Base-by-base conservation (phyloP, 2,329 filamentous ascomycete species). In the Verticillium isaacii region DNA sequence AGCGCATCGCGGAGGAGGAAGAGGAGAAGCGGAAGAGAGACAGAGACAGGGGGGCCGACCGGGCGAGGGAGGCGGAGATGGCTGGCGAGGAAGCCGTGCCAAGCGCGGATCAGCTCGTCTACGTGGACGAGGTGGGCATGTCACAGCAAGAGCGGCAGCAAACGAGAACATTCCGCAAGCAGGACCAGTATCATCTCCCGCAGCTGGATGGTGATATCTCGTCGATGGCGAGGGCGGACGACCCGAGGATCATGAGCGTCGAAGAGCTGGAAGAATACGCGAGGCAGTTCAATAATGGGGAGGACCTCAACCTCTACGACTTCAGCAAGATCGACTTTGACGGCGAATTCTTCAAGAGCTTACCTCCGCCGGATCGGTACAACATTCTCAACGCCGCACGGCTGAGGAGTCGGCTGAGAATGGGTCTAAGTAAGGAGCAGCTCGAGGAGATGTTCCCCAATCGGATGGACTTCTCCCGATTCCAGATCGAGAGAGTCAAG, bases 301-400 rank as follows among this genome's bases (percentile, higher is more conserved):
- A 98, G 75, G 94, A 98, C 72, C 90, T 98, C 68, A 89, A 89
- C 66, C 76, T 93, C 5, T 98, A 98, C 75, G 94, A 98, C 76
- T 99, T 99, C 72, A 96, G 91, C 71, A 98, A 98, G 76, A 99
- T 99, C 68, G 95, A 99, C 72, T 99, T 98, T 70, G 91, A 98
- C 67, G 92, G 93, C 67, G 88, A 94, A 14, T 99, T 99, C 76
- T 99, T 99, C 78, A 86, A 90, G 73, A 97, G 92, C 72, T 77
- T 99, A 62, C 95, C 96, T 0, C 83, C 93, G 1, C 89, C 89
- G 2, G 95, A 99, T 78, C 87, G 94, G 57, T 99, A 99, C 79
- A 98, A 98, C 69, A 99, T 99, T 60, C 78, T 99, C 25, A 99
- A 99, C 72, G 95, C 96, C 1, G 95, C 96, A 1, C 85, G 95